A percentile compares a stretch with the other conserved stretches of the same genome.
Evolutionary conservation across 768 basidiomycete species (phyloP).

Genomic region (Sarcodon sp.): DNA sequence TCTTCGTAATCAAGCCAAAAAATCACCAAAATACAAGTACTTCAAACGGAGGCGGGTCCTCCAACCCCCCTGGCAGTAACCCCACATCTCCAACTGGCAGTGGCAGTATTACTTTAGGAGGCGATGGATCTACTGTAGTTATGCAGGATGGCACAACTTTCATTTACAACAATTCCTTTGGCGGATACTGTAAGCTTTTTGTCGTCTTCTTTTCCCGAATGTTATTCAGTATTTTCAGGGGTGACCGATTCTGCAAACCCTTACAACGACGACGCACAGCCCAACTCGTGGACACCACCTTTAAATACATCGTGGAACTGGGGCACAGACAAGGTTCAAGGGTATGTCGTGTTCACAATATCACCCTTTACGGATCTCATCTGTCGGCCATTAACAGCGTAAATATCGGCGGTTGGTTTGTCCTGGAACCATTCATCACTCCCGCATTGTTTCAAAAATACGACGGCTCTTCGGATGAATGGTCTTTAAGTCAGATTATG

Average conservation of each 20-base stretch:
- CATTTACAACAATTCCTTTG: slow-evolving; percentile 67
- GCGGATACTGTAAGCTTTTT: slow-evolving; percentile 45
- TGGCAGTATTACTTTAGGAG: slow-evolving; percentile 31
- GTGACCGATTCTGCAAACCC: slow-evolving; percentile 59
- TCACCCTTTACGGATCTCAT: not conserved
- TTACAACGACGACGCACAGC: slow-evolving; percentile 62
- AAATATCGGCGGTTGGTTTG: slow-evolving; percentile 70
- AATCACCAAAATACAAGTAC: slow-evolving; percentile 1
- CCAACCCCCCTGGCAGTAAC: not conserved
- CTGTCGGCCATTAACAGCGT: slow-evolving; percentile 21
- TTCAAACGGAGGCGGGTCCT: not conserved
- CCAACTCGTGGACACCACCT: slow-evolving; percentile 73
- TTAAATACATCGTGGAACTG: slow-evolving; percentile 71
- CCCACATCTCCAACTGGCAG: slow-evolving; percentile 12
- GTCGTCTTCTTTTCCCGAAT: not conserved
- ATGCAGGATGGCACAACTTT: slow-evolving; percentile 56
- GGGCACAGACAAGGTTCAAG: slow-evolving; percentile 46
- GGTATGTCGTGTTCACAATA: slow-evolving; percentile 22
- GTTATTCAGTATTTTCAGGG: slow-evolving; percentile 27
- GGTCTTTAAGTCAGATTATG: slow-evolving; percentile 56
- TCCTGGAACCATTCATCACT: slow-evolving; percentile 71
- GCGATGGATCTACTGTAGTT: slow-evolving; percentile 53
- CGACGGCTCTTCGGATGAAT: slow-evolving; percentile 48
- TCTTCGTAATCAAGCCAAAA: slow-evolving; percentile 9
- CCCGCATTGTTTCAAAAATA: slow-evolving; percentile 56